Percentiles rank a stretch among this genome's conserved stretches.
Conservation (phyloP, 2,329 filamentous ascomycete genomes). For the Fusarium hainanense region DNA sequence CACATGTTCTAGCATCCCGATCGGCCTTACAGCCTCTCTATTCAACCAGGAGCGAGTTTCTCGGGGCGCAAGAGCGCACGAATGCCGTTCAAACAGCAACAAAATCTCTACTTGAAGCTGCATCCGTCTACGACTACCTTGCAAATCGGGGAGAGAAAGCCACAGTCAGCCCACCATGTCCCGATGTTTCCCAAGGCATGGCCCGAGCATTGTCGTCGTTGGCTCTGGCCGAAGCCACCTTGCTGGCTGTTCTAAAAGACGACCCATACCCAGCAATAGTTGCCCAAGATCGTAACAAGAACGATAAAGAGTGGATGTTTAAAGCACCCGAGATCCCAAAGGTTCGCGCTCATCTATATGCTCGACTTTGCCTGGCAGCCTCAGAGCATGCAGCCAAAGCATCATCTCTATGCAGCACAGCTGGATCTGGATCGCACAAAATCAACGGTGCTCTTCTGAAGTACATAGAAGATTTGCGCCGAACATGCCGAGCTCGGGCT, state of each 20-base stretch:
- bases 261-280: slow-evolving; percentile 90
- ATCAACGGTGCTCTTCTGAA: slow-evolving; percentile 74
- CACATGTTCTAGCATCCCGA: slow-evolving; percentile 78
- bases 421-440: slow-evolving; percentile 56
- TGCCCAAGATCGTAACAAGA: slow-evolving; percentile 82
- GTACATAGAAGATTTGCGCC: slow-evolving; percentile 80
- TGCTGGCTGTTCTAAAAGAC: slow-evolving; percentile 91
- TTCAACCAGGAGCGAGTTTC: slow-evolving; percentile 69
- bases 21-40: slow-evolving; percentile 79
- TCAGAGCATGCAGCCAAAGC: slow-evolving; percentile 88
- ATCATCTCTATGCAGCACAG: slow-evolving; percentile 60
- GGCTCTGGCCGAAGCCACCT: slow-evolving; percentile 86
- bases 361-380: slow-evolving; percentile 86
- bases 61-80: slow-evolving; percentile 73
- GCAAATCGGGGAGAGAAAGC: slow-evolving; percentile 64
- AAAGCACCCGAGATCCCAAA: slow-evolving; percentile 87
- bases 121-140: slow-evolving; percentile 81
- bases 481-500: slow-evolving; percentile 82
- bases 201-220: slow-evolving; percentile 71
- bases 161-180: slow-evolving; percentile 56
- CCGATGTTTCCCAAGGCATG: slow-evolving; percentile 65
- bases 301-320: slow-evolving; percentile 97
- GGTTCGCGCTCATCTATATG: slow-evolving; percentile 88
- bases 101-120: slow-evolving; percentile 79
- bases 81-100: slow-evolving; percentile 78